These are phyloP conservation scores for Naganishia vaughanmartiniae DNA, from an alignment of 768 basidiomycete genomes.

Conservation along the genomic window DNA sequence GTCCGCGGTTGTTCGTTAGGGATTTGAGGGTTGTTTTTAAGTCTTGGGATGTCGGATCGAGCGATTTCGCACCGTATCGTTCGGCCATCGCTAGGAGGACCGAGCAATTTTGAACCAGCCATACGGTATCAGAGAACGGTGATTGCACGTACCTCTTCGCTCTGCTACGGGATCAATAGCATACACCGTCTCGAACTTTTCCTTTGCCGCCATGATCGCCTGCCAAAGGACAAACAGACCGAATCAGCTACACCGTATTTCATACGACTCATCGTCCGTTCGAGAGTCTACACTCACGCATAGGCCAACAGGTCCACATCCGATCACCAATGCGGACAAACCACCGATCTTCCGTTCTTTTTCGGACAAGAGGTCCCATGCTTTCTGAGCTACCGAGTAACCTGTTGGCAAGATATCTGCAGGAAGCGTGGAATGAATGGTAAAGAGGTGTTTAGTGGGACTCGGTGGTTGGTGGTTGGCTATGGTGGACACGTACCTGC, in stretches of 20 bases:
- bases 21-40: conserved; percentile 34
- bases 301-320: conserved; percentile 51
- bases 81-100: conserved; percentile 40
- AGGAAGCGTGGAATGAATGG: background rate
- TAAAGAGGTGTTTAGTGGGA: background rate
- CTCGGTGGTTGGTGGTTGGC: background rate
- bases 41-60: conserved; percentile 33
- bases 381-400: conserved; percentile 45
- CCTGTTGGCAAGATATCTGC: conserved; percentile 52
- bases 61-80: conserved; percentile 50
- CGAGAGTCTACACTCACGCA: conserved; percentile 23
- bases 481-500: conserved; percentile 15
- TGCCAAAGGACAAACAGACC: conserved; percentile 27
- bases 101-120: background rate
- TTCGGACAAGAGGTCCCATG: conserved; percentile 41
- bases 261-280: background rate
- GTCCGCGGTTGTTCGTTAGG: conserved; percentile 45
- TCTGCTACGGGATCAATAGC: conserved; percentile 36
- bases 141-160: conserved; percentile 23
- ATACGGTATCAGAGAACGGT: background rate
- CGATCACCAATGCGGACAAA: conserved; percentile 46
- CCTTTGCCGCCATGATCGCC: conserved; percentile 50
- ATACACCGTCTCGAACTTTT: conserved; percentile 48
- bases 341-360: conserved; percentile 33
- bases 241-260: conserved; percentile 11